These are phyloP conservation scores for Kregervanrija delftensis DNA, from an alignment of 805 yeast genomes.

Conservation along the genomic window DNA sequence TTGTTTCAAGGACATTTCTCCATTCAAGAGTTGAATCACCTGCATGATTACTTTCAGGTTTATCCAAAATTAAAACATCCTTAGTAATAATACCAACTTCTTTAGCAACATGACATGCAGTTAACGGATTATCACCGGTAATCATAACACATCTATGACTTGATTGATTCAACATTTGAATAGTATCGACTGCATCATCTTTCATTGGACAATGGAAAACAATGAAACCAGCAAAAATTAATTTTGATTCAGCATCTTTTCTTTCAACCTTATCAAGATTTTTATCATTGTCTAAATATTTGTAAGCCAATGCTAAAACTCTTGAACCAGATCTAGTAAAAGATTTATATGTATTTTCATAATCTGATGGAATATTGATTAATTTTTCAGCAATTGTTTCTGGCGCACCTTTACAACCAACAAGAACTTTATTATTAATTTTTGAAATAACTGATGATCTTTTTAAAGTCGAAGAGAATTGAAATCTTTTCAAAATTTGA, in stretches of 20 bases:
- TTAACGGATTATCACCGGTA: constrained; percentile 97
- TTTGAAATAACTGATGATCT: constrained; percentile 85
- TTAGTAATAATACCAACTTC: constrained; percentile 85
- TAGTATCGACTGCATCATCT: constrained; percentile 83
- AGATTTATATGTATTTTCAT: constrained; percentile 80
- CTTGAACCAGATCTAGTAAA: constrained; percentile 95
- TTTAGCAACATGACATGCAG: constrained; percentile 96
- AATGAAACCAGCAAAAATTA: constrained; percentile 84
- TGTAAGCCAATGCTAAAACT: constrained; percentile 92
- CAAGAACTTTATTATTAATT: constrained; percentile 47
- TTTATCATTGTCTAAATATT: constrained; percentile 44
- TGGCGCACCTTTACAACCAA: constrained; percentile 96
- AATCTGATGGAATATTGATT: constrained; percentile 59
- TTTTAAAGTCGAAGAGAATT: constrained; percentile 91
- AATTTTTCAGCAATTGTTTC: constrained; percentile 86
- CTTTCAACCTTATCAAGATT: constrained; percentile 59
- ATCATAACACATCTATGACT: constrained; percentile 96
- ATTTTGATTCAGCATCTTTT: constrained; percentile 65
- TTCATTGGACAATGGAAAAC: constrained; percentile 98
- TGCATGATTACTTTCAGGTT: constrained; percentile 55
- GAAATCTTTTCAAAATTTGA: constrained; percentile 85
- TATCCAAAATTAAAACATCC: constrained; percentile 79
- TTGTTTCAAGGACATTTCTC: constrained; percentile 78
- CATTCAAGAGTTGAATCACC: constrained; percentile 60
- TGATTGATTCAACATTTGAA: constrained; percentile 88